phyloP scores from a whole-genome alignment of 108 stramenopile species.

The Phaeodactylum tricornutum region DNA sequence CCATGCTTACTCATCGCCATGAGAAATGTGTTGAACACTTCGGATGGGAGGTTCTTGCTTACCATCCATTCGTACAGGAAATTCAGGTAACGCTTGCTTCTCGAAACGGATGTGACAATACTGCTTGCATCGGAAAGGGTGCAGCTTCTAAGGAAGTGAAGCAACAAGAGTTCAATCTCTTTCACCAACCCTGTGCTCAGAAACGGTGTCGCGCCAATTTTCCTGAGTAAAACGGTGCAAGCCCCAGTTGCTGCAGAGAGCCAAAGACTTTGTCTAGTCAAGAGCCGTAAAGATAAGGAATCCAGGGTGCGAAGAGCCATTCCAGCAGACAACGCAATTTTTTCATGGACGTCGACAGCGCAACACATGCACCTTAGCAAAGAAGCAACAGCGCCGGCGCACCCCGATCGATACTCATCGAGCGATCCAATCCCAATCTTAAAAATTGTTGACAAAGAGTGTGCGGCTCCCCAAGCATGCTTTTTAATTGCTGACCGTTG shows the following conservation, averaged over 20 bases:
- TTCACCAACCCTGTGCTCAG: too few species aligned
- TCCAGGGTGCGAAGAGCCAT: neutral
- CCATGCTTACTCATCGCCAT: neutral
- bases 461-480: slow-evolving; percentile 67
- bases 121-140: neutral
- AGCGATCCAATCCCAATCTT: neutral
- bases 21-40: neutral
- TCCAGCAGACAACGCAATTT: neutral
- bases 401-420: too few species aligned
- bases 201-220: too few species aligned
- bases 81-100: neutral
- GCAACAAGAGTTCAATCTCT: slow-evolving; percentile 1
- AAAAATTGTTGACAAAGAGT: slow-evolving; percentile 24
- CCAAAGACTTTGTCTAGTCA: too few species aligned
- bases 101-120: neutral
- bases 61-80: slow-evolving; percentile 1
- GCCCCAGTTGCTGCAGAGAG: too few species aligned
- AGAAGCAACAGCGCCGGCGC: too few species aligned
- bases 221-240: too few species aligned
- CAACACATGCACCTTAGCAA: neutral
- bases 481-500: slow-evolving; percentile 53
- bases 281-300: neutral
- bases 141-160: neutral
- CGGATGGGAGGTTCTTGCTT: neutral
- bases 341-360: neutral